A percentile compares a stretch with the other conserved stretches of the same genome.
phyloP scores from a whole-genome alignment of 805 yeast species.

The Metschnikowia orientalis region DNA sequence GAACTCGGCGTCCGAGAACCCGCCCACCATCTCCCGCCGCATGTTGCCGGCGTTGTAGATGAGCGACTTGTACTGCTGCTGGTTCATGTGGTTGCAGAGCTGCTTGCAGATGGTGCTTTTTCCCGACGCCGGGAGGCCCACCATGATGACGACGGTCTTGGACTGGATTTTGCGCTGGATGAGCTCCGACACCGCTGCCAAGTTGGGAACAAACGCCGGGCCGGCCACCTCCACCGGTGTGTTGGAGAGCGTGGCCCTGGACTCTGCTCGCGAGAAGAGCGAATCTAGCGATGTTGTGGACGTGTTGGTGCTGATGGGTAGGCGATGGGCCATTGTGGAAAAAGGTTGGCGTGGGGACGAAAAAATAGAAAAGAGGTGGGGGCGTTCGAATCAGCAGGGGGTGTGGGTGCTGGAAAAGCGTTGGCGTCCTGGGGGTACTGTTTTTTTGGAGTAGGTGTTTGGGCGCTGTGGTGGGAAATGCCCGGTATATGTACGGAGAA shows the following conservation, averaged over 20 bases:
- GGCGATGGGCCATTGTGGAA: constrained; percentile 3
- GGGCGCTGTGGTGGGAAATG: no score
- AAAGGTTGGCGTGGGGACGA: not conserved
- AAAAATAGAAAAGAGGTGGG: not conserved
- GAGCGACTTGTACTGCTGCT: constrained; percentile 10
- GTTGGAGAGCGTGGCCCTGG: constrained; percentile 15
- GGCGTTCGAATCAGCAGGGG: no score
- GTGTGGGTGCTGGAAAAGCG: no score
- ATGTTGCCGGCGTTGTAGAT: constrained; percentile 51
- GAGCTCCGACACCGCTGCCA: constrained; percentile 14
- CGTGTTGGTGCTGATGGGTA: constrained; percentile 14
- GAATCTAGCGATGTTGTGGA: constrained; percentile 29
- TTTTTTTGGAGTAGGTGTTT: no score
- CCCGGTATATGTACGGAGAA: no score
- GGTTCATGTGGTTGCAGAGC: constrained; percentile 19
- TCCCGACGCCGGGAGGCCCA: constrained; percentile 42
- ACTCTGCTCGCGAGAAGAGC: constrained; percentile 20
- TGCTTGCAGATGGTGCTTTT: constrained; percentile 37
- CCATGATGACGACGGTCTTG: constrained; percentile 28
- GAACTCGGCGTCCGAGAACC: constrained; percentile 30
- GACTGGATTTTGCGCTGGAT: constrained; percentile 13
- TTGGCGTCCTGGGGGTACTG: no score
- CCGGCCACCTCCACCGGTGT: constrained; percentile 18
- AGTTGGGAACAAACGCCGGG: constrained; percentile 1
- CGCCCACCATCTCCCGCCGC: constrained; percentile 32